phyloP scores from a whole-genome alignment of 225 moss, liverwort and hornwort genomes.

The Polytrichum commune region DNA sequence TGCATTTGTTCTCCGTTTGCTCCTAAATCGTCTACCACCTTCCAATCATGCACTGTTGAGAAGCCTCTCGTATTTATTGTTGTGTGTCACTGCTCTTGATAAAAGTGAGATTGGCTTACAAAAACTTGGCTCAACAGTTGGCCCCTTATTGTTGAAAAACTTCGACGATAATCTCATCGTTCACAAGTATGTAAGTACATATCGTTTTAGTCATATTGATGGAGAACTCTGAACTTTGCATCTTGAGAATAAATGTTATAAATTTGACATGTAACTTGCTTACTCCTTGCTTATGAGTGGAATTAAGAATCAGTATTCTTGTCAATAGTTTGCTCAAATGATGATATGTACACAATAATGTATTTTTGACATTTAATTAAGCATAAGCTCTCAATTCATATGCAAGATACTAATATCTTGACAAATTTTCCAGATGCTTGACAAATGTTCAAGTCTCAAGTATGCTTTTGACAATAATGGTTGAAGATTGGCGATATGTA shows the following conservation, averaged over 20 bases:
- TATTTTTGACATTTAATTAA: too few species aligned
- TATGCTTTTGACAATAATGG: constrained; percentile 30
- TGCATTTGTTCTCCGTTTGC: constrained; percentile 51
- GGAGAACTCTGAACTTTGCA: too few species aligned
- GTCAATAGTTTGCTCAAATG: too few species aligned
- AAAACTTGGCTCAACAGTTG: constrained; percentile 42
- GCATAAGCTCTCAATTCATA: too few species aligned
- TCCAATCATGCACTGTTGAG: constrained; percentile 52
- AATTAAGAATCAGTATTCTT: too few species aligned
- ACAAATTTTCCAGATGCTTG: constrained; percentile 29
- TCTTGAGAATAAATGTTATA: too few species aligned
- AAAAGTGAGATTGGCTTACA: constrained; percentile 14
- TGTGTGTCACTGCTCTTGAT: constrained; percentile 14
- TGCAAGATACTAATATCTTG: too few species aligned
- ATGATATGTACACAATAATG: too few species aligned
- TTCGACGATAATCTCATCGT: constrained; percentile 8
- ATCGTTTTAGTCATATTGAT: not conserved
- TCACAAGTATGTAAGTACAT: constrained; percentile 21
- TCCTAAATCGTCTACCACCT: constrained; percentile 56
- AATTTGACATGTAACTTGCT: too few species aligned
- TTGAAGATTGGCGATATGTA: constrained; percentile 65
- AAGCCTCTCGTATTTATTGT: constrained; percentile 42
- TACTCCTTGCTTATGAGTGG: too few species aligned
- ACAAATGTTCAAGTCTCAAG: constrained; percentile 51
- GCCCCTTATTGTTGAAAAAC: constrained; percentile 47